Evolutionary conservation across 2,329 filamentous ascomycete genomes (phyloP), one percentile per base, ranked within the genome.

Genomic region (Claviceps maximensis): DNA sequence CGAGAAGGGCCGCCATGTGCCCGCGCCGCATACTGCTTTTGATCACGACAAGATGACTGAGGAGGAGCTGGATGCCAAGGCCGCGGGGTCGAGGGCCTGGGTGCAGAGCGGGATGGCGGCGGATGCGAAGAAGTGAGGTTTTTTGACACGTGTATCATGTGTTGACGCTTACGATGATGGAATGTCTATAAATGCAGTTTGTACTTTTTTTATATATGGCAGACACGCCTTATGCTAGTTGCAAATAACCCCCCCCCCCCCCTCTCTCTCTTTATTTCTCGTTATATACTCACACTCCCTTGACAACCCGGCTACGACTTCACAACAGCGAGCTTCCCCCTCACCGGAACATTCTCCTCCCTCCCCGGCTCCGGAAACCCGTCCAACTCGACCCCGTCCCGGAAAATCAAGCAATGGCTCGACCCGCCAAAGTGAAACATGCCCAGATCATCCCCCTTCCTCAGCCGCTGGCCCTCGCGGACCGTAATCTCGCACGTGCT

Each of bases 401-500:
- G 67, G 68, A 89, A 88, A 2, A 89, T 61, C 58, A 89, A 62
- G 59, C 82, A 86, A 62, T 87, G 80, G 1, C 80, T 81, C 7
- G 78, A 83, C 0, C 86, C 86, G n/a, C 86, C 86, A 63, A 84
- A 89, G 62, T 89, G 86, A 67, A 89, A 89, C 84, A 87, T 88
- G 44, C 86, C 86, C 41, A 82, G 72, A 69, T 88, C 70, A 4
- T 88, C 78, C 1, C 86, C 86, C 71, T 88, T 89, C 51, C 72
- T 71, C 17, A 89, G 62, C 51, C 75, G 73, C 62, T 88, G 75
- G 0, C 83, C 84, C 61, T 82, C 77, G 59, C 74, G 74, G 12
- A 87, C 83, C 0, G 79, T 84, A 49, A 87, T 81, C 50, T 88
- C 83, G 60, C 84, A 88, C 0, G 83, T 82, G 54, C 78, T 83